These are phyloP conservation scores for Letharia columbiana DNA, from an alignment of 495 filamentous ascomycete species.

Conservation along the genomic window DNA sequence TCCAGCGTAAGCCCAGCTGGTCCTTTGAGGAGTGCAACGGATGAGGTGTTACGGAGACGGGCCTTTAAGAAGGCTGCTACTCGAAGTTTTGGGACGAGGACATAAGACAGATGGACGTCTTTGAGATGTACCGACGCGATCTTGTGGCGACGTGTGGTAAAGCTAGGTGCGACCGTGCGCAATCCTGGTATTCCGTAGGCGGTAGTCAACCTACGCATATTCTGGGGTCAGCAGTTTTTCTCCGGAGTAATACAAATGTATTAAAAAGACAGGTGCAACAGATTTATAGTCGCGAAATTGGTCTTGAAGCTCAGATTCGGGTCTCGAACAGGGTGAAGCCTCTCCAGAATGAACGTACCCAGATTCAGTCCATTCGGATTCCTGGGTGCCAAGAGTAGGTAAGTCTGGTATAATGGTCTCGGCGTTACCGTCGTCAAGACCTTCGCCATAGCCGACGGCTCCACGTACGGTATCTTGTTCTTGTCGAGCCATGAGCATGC, in stretches of 20 bases:
- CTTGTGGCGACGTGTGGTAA: slow-evolving; percentile 35
- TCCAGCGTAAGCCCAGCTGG: slow-evolving; percentile 58
- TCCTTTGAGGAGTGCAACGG: slow-evolving; percentile 52
- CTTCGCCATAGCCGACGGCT: not conserved
- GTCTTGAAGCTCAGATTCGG: not conserved
- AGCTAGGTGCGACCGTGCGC: slow-evolving; percentile 39
- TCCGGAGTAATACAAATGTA: too few species aligned
- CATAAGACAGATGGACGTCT: slow-evolving; percentile 36
- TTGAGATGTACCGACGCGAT: slow-evolving; percentile 37
- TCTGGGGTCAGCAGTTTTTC: not conserved
- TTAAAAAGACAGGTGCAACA: too few species aligned
- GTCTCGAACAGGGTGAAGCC: not conserved
- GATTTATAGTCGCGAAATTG: not conserved
- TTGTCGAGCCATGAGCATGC: not conserved
- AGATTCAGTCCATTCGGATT: slow-evolving; percentile 32
- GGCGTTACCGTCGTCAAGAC: slow-evolving; percentile 6
- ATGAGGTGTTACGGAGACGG: slow-evolving; percentile 49
- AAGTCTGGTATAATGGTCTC: slow-evolving; percentile 20
- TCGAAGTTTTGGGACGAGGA: slow-evolving; percentile 58
- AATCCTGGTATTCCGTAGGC: slow-evolving; percentile 53
- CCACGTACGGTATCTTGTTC: not conserved
- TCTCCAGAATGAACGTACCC: slow-evolving; percentile 19
- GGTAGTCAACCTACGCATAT: slow-evolving; percentile 41
- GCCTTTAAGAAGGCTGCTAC: slow-evolving; percentile 59
- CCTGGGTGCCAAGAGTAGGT: slow-evolving; percentile 26